Conservation (phyloP, 495 filamentous ascomycete species). For the Terfezia claveryi region DNA sequence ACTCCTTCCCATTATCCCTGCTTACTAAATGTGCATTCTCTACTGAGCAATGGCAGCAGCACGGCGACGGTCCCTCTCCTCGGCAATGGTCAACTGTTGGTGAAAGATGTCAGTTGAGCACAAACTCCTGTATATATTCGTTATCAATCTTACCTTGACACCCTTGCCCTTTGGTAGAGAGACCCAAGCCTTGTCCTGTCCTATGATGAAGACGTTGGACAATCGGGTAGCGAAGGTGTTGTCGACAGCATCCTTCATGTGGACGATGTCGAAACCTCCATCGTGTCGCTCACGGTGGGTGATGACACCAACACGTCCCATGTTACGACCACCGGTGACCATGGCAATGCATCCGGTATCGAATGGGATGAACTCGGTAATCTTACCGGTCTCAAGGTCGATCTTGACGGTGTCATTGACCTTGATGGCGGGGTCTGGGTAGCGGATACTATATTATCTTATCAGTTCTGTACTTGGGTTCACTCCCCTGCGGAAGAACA, state of each 20-base stretch:
- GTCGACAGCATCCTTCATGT: constrained; percentile 98
- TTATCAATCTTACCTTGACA: constrained; percentile 50
- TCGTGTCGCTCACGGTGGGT: constrained; percentile 99
- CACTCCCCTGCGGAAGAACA: constrained; percentile 50
- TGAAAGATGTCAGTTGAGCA: constrained; percentile 5
- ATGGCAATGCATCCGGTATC: constrained; percentile 94
- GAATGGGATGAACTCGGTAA: constrained; percentile 85
- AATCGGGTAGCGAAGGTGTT: constrained; percentile 98
- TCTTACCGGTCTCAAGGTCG: constrained; percentile 88
- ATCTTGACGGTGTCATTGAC: constrained; percentile 99
- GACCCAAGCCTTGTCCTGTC: constrained; percentile 93
- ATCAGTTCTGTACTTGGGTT: neutral
- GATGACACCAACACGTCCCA: constrained; percentile 99
- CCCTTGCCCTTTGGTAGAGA: constrained; percentile 98
- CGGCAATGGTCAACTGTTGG: constrained; percentile 64
- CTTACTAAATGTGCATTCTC: neutral
- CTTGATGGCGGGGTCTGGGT: constrained; percentile 92
- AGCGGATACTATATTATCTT: constrained; percentile 57
- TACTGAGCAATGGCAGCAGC: constrained; percentile 21
- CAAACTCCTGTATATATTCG: neutral
- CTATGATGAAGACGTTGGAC: constrained; percentile 96
- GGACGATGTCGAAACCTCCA: constrained; percentile 97
- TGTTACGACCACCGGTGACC: constrained; percentile 97
- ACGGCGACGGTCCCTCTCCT: constrained; percentile 91
- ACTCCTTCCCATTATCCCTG: neutral